Conservation (phyloP, 73 alveolate species). For the Paraurostyla sp. region DNA sequence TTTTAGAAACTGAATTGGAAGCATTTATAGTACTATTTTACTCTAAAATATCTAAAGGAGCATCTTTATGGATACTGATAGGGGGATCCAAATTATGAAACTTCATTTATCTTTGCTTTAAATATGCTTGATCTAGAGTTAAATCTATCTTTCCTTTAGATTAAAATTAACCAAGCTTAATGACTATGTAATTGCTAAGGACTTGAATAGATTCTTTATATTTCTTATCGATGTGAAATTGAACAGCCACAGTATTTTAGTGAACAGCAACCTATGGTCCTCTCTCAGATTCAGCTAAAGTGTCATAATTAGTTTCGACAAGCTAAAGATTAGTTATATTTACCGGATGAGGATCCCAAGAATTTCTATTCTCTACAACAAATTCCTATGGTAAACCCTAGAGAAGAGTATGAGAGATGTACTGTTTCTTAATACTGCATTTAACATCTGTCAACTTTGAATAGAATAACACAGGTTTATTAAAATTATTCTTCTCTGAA, state of each 20-base stretch:
- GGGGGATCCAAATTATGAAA: neutral
- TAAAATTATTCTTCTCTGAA: neutral
- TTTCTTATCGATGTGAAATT: slow-evolving; percentile 88
- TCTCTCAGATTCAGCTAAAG: slow-evolving; percentile 90
- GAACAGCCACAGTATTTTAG: slow-evolving; percentile 87
- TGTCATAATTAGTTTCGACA: slow-evolving; percentile 78
- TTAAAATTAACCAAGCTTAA: slow-evolving; percentile 58
- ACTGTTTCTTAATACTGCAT: slow-evolving; percentile 80
- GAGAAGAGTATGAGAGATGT: slow-evolving; percentile 84
- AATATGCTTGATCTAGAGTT: slow-evolving; percentile 69
- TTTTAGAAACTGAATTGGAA: too few relatives aligned
- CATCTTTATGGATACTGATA: neutral
- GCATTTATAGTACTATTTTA: too few relatives aligned
- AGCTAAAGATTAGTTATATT: slow-evolving; percentile 76
- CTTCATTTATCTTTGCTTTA: neutral
- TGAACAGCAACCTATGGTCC: slow-evolving; percentile 91
- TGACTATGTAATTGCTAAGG: slow-evolving; percentile 80
- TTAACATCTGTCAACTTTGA: slow-evolving; percentile 79
- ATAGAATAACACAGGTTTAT: slow-evolving; percentile 26
- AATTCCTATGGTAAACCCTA: slow-evolving; percentile 85
- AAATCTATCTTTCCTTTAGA: slow-evolving; percentile 54
- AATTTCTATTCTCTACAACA: slow-evolving; percentile 82
- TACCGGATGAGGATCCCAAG: slow-evolving; percentile 97
- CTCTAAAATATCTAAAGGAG: neutral
- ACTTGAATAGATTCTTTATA: slow-evolving; percentile 79